Evolutionary conservation across 2,329 filamentous ascomycete species (phyloP), one percentile per base, ranked within the genome.

Genomic region (Amauroascus verrucosus): DNA sequence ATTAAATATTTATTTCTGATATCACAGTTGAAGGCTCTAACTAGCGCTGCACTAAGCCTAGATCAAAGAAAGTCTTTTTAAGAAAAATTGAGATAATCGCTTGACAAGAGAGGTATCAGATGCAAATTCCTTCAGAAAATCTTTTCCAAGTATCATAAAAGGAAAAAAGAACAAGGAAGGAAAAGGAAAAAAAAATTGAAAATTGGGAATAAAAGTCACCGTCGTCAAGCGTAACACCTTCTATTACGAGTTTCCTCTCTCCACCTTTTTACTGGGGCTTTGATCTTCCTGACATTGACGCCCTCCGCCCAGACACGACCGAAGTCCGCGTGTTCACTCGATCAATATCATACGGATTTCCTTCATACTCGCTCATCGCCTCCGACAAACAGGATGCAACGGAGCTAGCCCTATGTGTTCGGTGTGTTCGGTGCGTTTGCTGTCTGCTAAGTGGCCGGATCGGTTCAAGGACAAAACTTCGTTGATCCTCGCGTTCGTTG

Each of bases 301-400:
- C 11, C n/a, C 50, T 16, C 28, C 30, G 38, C 26, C 26, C 49
- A 6, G 49, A 51, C 20, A 41, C 14, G 2, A 53, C 43, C 22
- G 51, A 53, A 11, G 35, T 46, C 14, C 51, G 30, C 8, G 71
- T 73, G 57, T 74, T 66, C 41, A 73, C 70, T 18, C 70, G 65
- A 51, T 74, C 71, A 54, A 73, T 65, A 54, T 71, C 69, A 56
- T 68, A 74, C 2, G 71, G 71, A 48, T 72, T 73, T 8, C 65
- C 69, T 14, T 73, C 70, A 44, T 74, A 74, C n/a, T 65, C 57
- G 33, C 58, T 49, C 6, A 45, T 24, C 26, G 37, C 30, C 8
- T n/a, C 26, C 6, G 41, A 53, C 20, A 48, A 4, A 11, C 24
- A 1, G 16, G 51, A 48, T 11, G 18, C 33, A 6, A 47, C n/a